Evolutionary conservation across 192 early-diverging fungal genomes (phyloP).

Genomic region (Gonapodya sp.): DNA sequence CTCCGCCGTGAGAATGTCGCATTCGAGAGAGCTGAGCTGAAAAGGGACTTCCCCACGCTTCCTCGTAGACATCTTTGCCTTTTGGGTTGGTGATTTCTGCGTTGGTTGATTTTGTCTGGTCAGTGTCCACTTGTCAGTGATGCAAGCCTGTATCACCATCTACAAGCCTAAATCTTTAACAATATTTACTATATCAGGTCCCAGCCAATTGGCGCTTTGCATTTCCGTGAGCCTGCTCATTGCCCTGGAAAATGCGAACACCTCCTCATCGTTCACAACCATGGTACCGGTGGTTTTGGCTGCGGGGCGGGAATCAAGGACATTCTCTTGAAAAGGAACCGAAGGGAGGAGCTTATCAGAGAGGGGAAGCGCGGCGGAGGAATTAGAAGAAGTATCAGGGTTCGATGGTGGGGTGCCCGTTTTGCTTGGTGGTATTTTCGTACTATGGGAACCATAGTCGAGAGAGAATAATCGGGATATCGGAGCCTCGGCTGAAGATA

Average conservation of each 20-base stretch:
- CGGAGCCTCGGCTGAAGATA: conserved; percentile 49
- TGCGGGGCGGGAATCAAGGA: background rate
- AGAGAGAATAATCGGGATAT: conserved; percentile 65
- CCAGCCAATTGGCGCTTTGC: conserved; percentile 69
- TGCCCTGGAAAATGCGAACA: conserved; percentile 91
- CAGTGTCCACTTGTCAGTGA: background rate
- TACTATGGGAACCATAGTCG: background rate
- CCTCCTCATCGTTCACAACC: conserved; percentile 82
- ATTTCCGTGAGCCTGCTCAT: conserved; percentile 87
- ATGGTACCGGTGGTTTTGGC: conserved; percentile 37
- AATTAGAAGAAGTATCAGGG: background rate
- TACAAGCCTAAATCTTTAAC: background rate
- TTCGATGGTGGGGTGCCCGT: too few species aligned
- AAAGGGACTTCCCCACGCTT: background rate
- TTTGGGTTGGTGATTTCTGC: background rate
- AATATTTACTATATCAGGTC: background rate
- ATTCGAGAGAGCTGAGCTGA: background rate
- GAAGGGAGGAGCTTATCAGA: background rate
- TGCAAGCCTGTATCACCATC: background rate
- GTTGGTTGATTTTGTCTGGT: background rate
- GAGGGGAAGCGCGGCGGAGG: background rate
- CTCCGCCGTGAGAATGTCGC: background rate
- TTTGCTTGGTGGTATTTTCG: background rate
- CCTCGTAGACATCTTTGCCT: background rate
- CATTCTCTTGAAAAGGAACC: background rate